These are phyloP conservation scores for Pseudogymnoascus sp. DNA, from an alignment of 2,329 filamentous ascomycete genomes.

Conservation along the genomic window DNA sequence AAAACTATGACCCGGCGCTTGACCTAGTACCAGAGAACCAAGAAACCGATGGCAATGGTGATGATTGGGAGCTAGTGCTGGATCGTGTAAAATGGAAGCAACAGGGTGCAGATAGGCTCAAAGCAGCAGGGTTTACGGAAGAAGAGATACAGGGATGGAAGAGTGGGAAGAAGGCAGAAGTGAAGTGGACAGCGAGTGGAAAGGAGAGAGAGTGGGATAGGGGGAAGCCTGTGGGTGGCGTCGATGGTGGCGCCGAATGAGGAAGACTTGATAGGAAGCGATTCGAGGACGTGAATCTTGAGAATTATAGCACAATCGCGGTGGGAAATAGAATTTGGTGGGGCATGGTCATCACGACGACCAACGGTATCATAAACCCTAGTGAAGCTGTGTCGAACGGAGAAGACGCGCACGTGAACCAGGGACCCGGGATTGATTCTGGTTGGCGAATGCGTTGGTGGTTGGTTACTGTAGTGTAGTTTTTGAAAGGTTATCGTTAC, in stretches of 20 bases:
- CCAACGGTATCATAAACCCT: background rate
- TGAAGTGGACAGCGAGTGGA: slow-evolving; percentile 57
- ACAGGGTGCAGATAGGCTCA: slow-evolving; percentile 68
- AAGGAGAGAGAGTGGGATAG: slow-evolving; percentile 56
- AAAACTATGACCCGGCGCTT: slow-evolving; percentile 51
- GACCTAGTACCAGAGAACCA: slow-evolving; percentile 39
- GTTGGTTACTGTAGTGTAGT: background rate
- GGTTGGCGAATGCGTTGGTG: background rate
- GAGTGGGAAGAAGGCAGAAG: slow-evolving; percentile 52
- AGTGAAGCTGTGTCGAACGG: background rate
- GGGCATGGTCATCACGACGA: background rate
- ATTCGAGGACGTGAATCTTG: background rate
- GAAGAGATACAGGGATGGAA: slow-evolving; percentile 66
- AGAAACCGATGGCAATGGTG: slow-evolving; percentile 42
- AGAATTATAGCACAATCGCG: background rate
- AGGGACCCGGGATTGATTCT: background rate
- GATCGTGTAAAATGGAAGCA: slow-evolving; percentile 74
- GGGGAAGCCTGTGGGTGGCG: slow-evolving; percentile 41
- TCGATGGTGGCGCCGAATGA: background rate
- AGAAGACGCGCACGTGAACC: background rate
- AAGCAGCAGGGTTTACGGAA: slow-evolving; percentile 71
- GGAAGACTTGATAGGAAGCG: background rate
- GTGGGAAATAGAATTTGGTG: background rate
- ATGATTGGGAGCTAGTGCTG: slow-evolving; percentile 73
- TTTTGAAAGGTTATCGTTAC: background rate